Evolutionary conservation across 805 yeast genomes (phyloP).

Genomic region (Sugiyamaella mastotermitis): DNA sequence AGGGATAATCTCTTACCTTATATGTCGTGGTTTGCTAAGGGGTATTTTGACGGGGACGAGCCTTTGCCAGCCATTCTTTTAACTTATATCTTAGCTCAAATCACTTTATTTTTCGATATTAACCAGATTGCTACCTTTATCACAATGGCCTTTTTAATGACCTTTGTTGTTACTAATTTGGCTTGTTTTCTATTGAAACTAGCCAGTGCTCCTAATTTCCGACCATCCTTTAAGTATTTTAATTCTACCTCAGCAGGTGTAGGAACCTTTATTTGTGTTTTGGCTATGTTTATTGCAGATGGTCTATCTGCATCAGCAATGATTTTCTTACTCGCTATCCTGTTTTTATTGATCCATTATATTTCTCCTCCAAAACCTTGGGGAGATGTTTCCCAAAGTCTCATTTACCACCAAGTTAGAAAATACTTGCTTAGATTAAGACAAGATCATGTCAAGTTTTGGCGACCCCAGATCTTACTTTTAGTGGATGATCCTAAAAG

Average conservation of each 20-base stretch:
- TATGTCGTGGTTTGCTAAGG: slow-evolving; percentile 50
- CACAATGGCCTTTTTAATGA: slow-evolving; percentile 96
- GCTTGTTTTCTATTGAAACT: slow-evolving; percentile 86
- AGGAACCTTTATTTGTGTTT: slow-evolving; percentile 64
- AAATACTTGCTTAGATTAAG: slow-evolving; percentile 77
- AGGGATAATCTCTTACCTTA: slow-evolving; percentile 87
- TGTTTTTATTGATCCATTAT: slow-evolving; percentile 80
- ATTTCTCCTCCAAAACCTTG: slow-evolving; percentile 91
- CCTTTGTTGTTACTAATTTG: slow-evolving; percentile 86
- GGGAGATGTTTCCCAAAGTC: slow-evolving; percentile 96
- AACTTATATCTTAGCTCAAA: slow-evolving; percentile 79
- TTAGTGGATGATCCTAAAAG: slow-evolving; percentile 89
- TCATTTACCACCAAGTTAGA: slow-evolving; percentile 94
- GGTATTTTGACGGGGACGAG: slow-evolving; percentile 41
- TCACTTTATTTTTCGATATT: slow-evolving; percentile 82
- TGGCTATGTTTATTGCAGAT: slow-evolving; percentile 93
- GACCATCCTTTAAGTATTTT: slow-evolving; percentile 92
- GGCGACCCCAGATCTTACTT: slow-evolving; percentile 93
- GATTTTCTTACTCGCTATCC: slow-evolving; percentile 53
- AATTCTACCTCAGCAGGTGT: slow-evolving; percentile 71
- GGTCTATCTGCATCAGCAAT: slow-evolving; percentile 80
- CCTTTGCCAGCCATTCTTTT: slow-evolving; percentile 61
- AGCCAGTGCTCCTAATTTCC: slow-evolving; percentile 95
- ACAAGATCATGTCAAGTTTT: slow-evolving; percentile 92
- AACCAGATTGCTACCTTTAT: slow-evolving; percentile 92